Evolutionary conservation across 352 stramenopile genomes (phyloP).

Genomic region (Pythium pyrilobum): DNA sequence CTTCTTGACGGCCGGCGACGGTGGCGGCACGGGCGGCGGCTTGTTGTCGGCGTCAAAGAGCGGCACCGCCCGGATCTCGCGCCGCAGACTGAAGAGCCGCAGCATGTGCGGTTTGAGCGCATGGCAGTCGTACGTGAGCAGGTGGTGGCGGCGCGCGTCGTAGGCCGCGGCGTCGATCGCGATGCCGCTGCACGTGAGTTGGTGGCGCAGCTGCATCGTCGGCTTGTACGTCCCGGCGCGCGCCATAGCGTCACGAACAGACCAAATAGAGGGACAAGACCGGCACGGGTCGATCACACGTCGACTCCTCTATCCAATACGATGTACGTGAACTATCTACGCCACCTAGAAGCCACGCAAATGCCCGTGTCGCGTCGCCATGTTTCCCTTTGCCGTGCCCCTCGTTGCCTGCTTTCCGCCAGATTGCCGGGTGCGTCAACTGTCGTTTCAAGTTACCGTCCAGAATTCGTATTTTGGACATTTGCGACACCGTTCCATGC

Average conservation of each 20-base stretch:
- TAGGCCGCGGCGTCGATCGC: slow-evolving; percentile 51
- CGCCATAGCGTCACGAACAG: neutral
- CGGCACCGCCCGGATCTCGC: slow-evolving; percentile 52
- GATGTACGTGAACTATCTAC: neutral
- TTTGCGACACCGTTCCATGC: slow-evolving; percentile 10
- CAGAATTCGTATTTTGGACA: neutral
- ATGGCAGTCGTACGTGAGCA: slow-evolving; percentile 54
- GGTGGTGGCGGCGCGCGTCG: slow-evolving; percentile 60
- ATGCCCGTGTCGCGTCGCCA: neutral
- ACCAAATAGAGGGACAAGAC: neutral
- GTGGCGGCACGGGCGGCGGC: neutral
- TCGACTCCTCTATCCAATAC: neutral
- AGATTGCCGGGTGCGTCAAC: too few species aligned
- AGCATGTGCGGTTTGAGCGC: slow-evolving; percentile 42
- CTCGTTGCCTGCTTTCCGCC: too few species aligned
- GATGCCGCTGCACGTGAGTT: slow-evolving; percentile 54
- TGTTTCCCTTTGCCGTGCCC: neutral
- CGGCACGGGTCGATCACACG: neutral
- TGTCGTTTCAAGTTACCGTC: slow-evolving; percentile 2
- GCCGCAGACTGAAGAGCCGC: slow-evolving; percentile 64
- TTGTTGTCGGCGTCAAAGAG: slow-evolving; percentile 38
- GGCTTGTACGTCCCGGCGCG: slow-evolving; percentile 11
- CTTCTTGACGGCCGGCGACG: neutral
- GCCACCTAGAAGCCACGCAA: neutral
- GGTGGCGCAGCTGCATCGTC: slow-evolving; percentile 74